Conservation (phyloP, 106 monocot species). For the Cymbidium sinense region DNA sequence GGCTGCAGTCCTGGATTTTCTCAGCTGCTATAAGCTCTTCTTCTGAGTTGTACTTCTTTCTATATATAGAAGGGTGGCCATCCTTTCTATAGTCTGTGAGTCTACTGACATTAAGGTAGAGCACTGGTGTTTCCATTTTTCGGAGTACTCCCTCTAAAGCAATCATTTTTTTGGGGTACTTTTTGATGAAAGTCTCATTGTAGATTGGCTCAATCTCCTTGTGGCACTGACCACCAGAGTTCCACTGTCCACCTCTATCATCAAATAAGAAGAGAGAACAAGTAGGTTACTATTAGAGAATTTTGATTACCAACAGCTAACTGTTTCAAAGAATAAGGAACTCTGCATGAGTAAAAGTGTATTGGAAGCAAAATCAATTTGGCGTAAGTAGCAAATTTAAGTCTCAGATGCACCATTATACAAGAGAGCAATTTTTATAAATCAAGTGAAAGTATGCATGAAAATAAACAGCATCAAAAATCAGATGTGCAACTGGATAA, state of each 20-base stretch:
- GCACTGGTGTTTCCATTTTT: conserved; percentile 59
- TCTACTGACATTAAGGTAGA: conserved; percentile 78
- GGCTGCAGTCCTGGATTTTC: conserved; percentile 86
- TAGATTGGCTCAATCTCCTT: conserved; percentile 80
- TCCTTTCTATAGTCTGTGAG: conserved; percentile 89
- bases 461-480: too few relatives aligned
- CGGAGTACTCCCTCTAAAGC: conserved; percentile 42
- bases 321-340: not conserved
- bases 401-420: too few relatives aligned
- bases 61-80: conserved; percentile 76
- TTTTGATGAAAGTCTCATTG: conserved; percentile 40
- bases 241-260: conserved; percentile 81
- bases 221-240: conserved; percentile 87
- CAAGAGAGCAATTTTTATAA: too few relatives aligned
- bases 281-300: not conserved
- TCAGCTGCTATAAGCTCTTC: conserved; percentile 49
- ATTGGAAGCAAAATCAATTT: too few relatives aligned
- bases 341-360: too few relatives aligned
- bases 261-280: conserved; percentile 1
- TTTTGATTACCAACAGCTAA: not conserved
- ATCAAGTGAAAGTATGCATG: too few relatives aligned
- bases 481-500: too few relatives aligned
- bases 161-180: conserved; percentile 77
- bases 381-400: too few relatives aligned
- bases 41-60: conserved; percentile 26